Conservation (phyloP, 345 rosid genomes). For the Citrus glauca region DNA sequence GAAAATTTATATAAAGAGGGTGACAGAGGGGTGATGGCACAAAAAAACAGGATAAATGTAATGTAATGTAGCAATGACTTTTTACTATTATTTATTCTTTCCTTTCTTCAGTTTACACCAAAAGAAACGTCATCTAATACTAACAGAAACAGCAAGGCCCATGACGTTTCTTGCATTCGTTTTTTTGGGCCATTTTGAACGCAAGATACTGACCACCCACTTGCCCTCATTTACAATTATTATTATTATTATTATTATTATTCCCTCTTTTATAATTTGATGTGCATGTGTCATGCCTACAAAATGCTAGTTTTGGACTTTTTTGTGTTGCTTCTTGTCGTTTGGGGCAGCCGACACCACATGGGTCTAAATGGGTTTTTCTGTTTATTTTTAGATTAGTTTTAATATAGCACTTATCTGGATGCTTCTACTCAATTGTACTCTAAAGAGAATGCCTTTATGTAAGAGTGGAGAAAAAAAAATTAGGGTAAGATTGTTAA, state of each 20-base stretch:
- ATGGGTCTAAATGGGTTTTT: not conserved
- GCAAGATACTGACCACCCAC: not conserved
- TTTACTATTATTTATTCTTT: not conserved
- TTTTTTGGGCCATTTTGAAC: not conserved
- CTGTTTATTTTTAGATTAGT: not conserved
- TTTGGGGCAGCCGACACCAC: not conserved
- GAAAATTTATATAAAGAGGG: not conserved
- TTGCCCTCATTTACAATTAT: not conserved
- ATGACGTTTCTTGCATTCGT: not conserved
- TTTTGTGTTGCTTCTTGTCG: not conserved
- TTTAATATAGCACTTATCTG: not conserved
- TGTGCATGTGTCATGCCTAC: not conserved
- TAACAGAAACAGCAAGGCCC: not conserved
- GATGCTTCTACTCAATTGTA: too few species aligned
- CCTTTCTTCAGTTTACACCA: not conserved
- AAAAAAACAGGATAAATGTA: not conserved
- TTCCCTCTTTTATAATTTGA: not conserved
- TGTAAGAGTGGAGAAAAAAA: accelerated
- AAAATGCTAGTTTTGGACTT: not conserved
- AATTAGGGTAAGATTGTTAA: too few species aligned
- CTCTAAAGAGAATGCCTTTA: too few species aligned
- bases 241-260: not conserved
- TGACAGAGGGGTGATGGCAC: not conserved
- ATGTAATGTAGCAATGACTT: not conserved
- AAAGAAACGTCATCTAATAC: not conserved